Base-by-base conservation (phyloP, 2,329 filamentous ascomycete species). In the Plenodomus biglobosus region DNA sequence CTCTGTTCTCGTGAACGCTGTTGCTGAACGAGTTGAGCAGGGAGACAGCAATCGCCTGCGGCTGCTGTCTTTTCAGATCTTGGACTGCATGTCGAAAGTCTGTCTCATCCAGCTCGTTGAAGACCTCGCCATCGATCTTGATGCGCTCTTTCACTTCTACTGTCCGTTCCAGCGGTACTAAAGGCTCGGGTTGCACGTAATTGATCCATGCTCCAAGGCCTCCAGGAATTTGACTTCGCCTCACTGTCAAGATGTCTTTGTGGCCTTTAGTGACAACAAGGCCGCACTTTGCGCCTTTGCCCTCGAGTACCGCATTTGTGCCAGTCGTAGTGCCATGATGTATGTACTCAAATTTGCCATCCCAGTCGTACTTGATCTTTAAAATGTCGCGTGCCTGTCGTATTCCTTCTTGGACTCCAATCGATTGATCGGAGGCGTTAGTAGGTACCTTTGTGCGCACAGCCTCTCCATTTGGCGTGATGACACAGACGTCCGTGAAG, bases 221-320 rank as follows among this genome's bases (percentile, higher is more conserved):
- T 3, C 78, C 78, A 0, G 77, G 77, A n/a, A 80, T 79, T 46
- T 80, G 76, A 17, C 75, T 78, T 20, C 77, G 67, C 8, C 77
- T 66, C 10, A 77, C 64, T 0, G 73, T 72, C 40, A 80, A 62
- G 38, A 79, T 73, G 54, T 79, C 76, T 52, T 78, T 78, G 62
- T 79, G 76, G 3, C 77, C 77, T 2, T 72, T 69, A 1, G 77
- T 79, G 10, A 79, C 75, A 22, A 80, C 64, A 1, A 79, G 64
- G 1, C 71, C 76, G 1, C 76, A 72, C 22, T 73, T 74, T n/a
- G 73, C 75, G 20, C 77, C 77, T 50, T 79, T 78, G 18, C 74
- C 74, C 54, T 80, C 77, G 2, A 79, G 67, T 17, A 79, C 74
- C 3, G 77, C 76, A 54, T 79, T 79, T 1, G 77, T 80, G 2